Base-by-base conservation (phyloP, 1,284 basidiomycete genomes). In the Pseudozyma hubeiensis region DNA sequence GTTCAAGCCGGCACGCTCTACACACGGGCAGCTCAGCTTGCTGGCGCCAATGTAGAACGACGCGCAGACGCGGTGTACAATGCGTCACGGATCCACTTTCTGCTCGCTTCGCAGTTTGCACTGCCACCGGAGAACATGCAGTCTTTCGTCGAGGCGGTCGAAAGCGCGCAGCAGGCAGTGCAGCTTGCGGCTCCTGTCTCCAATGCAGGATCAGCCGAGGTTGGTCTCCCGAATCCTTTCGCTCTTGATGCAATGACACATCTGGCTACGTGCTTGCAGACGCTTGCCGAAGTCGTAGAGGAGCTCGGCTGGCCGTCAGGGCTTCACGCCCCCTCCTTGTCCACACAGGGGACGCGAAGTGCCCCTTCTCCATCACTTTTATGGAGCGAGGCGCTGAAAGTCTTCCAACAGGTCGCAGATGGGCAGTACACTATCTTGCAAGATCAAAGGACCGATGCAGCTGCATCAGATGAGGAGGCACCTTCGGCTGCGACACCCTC, bases 31-130 rank as follows among this genome's bases (percentile, higher is more conserved):
- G 50, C 54, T 3, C 37, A 50, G 13, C 65, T 77, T 9, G 55
- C 65, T 9, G 46, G 49, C 14, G 29, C 54, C 13, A 51, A 59
- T 14, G 24, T 14, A 3, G 30, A 51, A n/a, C 50, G 57, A 30
- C 47, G 61, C 16, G 69, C 64, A 5, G 71, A 74, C 29, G 62
- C 71, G 8, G 37, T 60, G 40, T 74, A 59, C 66, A 66, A 74
- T 39, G 56, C 62, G 35, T 66, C 77, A 14, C 57, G 77, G 17
- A 70, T 79, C 13, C 59, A 67, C 52, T 79, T 60, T 43, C 35
- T 79, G 39, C 64, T 79, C 11, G 75, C 71, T 5, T 67, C 77
- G 29, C 63, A 66, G 45, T 79, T 79, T 51, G 62, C 53, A 9
- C 46, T 70, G 6, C 76, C 75, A 8, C 71, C 75, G 4, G 39